Conservation (phyloP, 148 eudicot species). For the Linanthus parryae region DNA sequence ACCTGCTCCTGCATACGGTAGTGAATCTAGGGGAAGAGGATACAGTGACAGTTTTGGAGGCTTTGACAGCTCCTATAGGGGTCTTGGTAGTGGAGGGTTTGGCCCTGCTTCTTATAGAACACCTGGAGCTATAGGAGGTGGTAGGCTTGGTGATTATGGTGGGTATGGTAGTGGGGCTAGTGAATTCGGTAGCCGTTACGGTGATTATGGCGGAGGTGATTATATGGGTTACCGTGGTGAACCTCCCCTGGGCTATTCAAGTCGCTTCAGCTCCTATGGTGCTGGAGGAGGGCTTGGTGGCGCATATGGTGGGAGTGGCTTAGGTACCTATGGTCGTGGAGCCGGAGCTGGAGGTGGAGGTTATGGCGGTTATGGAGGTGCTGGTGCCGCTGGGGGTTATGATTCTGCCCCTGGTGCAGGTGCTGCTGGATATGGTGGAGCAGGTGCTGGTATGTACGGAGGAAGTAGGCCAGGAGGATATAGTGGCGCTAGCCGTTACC, state of each 20-base stretch:
- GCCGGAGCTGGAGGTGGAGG: conserved; percentile 58
- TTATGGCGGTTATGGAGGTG: conserved; percentile 31
- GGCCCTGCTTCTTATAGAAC: conserved; percentile 27
- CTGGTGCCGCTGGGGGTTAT: conserved; percentile 38
- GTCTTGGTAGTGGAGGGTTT: conserved; percentile 12
- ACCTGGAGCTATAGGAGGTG: conserved; percentile 16
- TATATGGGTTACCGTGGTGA: conserved; percentile 26
- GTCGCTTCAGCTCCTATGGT: conserved; percentile 26
- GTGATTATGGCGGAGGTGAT: conserved; percentile 16
- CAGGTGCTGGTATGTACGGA: conserved; percentile 46
- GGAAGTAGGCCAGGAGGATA: conserved; percentile 66
- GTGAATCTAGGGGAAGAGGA: conserved; percentile 19
- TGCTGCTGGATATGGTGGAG: conserved; percentile 45
- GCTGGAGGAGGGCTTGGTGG: conserved; percentile 14
- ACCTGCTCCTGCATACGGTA: conserved; percentile 44
- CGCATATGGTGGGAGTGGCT: conserved; percentile 31
- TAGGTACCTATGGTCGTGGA: conserved; percentile 45
- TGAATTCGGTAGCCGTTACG: conserved; percentile 18
- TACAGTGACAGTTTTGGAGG: conserved; percentile 15
- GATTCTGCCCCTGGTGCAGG: conserved; percentile 42
- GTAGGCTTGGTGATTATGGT: conserved; percentile 24
- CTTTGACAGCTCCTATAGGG: conserved; percentile 16
- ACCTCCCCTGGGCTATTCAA: conserved; percentile 26
- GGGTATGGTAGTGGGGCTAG: conserved; percentile 16
- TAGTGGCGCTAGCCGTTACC: conserved; percentile 54